phyloP scores from a whole-genome alignment of 805 yeast species.

The Starmerella kuoi region DNA sequence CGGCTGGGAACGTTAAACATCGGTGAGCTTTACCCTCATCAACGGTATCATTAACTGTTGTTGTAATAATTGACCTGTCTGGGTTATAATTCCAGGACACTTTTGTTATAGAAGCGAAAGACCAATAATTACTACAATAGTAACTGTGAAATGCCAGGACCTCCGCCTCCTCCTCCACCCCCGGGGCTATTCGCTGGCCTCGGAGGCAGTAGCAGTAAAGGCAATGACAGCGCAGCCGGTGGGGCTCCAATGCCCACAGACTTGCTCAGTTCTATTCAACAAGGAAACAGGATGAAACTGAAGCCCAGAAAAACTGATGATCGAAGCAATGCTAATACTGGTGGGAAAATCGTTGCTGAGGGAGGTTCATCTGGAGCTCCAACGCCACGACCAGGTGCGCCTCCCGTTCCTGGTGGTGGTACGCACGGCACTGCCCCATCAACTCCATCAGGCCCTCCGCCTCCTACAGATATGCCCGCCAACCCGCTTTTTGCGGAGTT shows the following conservation, averaged over 20 bases:
- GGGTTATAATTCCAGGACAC: too few species aligned
- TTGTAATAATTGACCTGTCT: too few species aligned
- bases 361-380: conserved; percentile 20
- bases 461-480: conserved; percentile 15
- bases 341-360: conserved; percentile 29
- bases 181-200: conserved; percentile 25
- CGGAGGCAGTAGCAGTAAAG: conserved; percentile 24
- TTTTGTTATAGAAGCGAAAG: too few species aligned
- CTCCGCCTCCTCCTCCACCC: conserved; percentile 30
- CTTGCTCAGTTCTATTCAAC: conserved; percentile 70
- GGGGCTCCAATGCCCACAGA: conserved; percentile 28
- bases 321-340: conserved; percentile 49
- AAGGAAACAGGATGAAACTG: conserved; percentile 39
- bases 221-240: conserved; percentile 24
- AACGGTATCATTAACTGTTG: too few species aligned
- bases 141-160: conserved; percentile 26
- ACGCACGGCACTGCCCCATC: conserved; percentile 9
- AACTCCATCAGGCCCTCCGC: conserved; percentile 6
- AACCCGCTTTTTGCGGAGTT: conserved; percentile 20
- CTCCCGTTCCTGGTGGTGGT: conserved; percentile 15
- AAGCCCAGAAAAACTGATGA: conserved; percentile 55
- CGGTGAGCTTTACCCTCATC: too few species aligned
- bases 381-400: conserved; percentile 8
- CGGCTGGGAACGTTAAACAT: too few species aligned
- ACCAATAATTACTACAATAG: too few species aligned